Base-by-base conservation (phyloP, 2,329 filamentous ascomycete genomes). In the Colletotrichum sp. region DNA sequence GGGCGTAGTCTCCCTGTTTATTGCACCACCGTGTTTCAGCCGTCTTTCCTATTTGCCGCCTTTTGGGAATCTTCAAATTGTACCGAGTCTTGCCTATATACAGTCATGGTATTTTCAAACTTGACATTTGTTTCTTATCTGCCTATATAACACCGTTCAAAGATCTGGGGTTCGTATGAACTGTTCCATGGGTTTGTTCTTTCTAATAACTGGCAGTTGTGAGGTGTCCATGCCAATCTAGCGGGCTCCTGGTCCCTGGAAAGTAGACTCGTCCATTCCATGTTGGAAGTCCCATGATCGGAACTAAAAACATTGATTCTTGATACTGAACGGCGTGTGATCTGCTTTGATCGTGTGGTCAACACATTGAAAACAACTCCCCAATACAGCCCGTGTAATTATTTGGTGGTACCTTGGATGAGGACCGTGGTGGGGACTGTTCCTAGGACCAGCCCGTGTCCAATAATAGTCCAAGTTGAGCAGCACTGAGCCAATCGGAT, bases 81-180 rank as follows among this genome's bases (percentile, higher is more conserved):
- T 4, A 12, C 39, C 5, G 18, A 49, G 2, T 49, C 18, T 49
- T n/a, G 5, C 0, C 1, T 2, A 49, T 2, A 3, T n/a, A 49
- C 18, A 49, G 39, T 5, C 39, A 49, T 12, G 18, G 1, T 6
- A 49, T 3, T 49, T 1, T n/a, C 39, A 12, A n/a, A 18, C 39
- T 12, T 12, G 18, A 6, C 9, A 3, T 0, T 49, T 6, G 9
- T 49, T 9, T 3, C 39, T 44, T 49, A 2, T 30, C 28, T 30
- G 28, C 18, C 9, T 12, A n/a, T 6, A n/a, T n/a, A 49, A n/a
- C 18, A 1, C 18, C 5, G 18, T 49, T n/a, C 9, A 49, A n/a
- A 44, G 2, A n/a, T n/a, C 39, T 18, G 9, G 18, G 0, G 3
- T 12, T 49, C 3, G 5, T 3, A n/a, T 49, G 18, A n/a, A 49